Evolutionary conservation across 1,284 basidiomycete species (phyloP).

Genomic region (Pascua sp.): DNA sequence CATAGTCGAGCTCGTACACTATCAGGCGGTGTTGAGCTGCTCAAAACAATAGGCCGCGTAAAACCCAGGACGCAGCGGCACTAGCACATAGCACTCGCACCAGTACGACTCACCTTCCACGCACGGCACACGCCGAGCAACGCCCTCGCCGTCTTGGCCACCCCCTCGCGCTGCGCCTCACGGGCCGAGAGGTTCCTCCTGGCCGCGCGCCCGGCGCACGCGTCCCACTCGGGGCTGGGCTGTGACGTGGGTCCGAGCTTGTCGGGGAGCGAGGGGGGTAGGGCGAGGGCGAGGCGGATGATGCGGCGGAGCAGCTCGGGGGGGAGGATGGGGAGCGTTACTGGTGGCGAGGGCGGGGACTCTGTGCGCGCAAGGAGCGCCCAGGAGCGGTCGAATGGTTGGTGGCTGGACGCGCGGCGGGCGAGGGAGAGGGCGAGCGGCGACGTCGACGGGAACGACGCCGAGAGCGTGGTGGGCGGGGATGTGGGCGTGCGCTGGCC

Average conservation of each 20-base stretch:
- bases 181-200: conserved; percentile 4
- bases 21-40: too few relatives aligned
- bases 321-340: conserved; percentile 9
- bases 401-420: neutral
- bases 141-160: conserved; percentile 20
- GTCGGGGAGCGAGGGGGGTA: conserved; percentile 12
- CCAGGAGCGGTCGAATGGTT: conserved; percentile 9
- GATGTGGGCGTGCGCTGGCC: too few relatives aligned
- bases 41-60: too few relatives aligned
- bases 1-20: too few relatives aligned
- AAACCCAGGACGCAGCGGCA: too few relatives aligned
- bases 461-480: too few relatives aligned
- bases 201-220: conserved; percentile 24
- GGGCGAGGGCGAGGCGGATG: conserved; percentile 29
- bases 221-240: conserved; percentile 25
- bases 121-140: conserved; percentile 65
- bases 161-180: neutral
- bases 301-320: conserved; percentile 31
- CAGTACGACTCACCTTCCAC: conserved; percentile 60
- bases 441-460: too few relatives aligned
- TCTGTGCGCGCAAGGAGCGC: conserved; percentile 6
- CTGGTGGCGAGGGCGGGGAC: conserved; percentile 1
- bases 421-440: neutral
- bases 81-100: too few relatives aligned
- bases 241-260: neutral